These are phyloP conservation scores for Begonia masoniana DNA, from an alignment of 306 rosid species.

Conservation along the genomic window DNA sequence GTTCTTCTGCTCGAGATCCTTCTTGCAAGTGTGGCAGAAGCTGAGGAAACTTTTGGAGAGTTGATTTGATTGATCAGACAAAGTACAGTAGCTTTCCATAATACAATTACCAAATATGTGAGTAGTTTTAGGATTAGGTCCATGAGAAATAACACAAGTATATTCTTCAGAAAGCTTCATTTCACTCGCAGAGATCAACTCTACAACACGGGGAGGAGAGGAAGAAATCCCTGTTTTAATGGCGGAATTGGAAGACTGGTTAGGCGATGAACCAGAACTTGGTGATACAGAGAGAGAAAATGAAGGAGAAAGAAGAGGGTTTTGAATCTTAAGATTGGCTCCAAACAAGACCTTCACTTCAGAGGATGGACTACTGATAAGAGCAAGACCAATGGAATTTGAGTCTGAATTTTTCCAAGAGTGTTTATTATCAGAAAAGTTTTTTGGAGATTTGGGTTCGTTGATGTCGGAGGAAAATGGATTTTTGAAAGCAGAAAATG, in stretches of 20 bases:
- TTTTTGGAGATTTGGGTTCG: constrained; percentile 15
- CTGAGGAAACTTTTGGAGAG: background rate
- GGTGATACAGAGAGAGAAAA: constrained; percentile 13
- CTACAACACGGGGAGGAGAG: background rate
- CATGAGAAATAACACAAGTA: constrained; percentile 73
- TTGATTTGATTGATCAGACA: background rate
- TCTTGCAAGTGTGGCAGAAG: background rate
- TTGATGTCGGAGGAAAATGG: constrained; percentile 14
- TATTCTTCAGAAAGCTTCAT: constrained; percentile 79
- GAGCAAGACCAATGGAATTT: background rate
- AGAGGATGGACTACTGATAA: background rate
- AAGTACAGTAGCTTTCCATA: constrained; percentile 30
- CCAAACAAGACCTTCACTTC: constrained; percentile 30
- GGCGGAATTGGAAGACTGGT: too few species aligned
- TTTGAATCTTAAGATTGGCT: constrained; percentile 19
- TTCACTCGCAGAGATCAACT: constrained; percentile 35
- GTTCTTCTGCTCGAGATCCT: background rate
- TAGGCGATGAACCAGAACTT: constrained; percentile 7
- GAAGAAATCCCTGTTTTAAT: too few species aligned
- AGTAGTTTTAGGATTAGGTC: constrained; percentile 68
- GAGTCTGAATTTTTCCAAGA: too few species aligned
- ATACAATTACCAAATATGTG: constrained; percentile 71
- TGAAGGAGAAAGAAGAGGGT: constrained; percentile 6
- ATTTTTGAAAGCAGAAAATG: constrained; percentile 15
- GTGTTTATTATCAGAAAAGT: constrained; percentile 1